Evolutionary conservation across 2,329 filamentous ascomycete genomes (phyloP).

Genomic region (Colletotrichum trifolii): DNA sequence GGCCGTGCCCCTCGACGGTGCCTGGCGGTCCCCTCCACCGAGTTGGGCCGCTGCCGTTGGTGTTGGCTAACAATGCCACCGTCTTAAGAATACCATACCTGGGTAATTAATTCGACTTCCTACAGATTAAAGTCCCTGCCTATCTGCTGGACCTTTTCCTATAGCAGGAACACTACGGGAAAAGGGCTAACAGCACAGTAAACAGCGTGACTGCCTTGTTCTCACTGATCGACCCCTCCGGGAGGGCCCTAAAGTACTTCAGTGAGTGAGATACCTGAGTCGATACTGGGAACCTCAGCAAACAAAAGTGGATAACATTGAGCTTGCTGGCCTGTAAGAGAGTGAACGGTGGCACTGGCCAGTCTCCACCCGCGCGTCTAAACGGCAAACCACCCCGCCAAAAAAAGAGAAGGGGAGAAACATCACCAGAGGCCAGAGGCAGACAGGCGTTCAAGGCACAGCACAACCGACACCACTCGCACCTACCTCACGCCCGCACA

Average conservation of each 20-base stretch:
- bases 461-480: slow-evolving; percentile 10
- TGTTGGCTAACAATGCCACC: too few species aligned
- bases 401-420: slow-evolving; percentile 32
- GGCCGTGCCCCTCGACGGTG: not conserved
- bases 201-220: too few species aligned
- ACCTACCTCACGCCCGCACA: not conserved
- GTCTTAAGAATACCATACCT: too few species aligned
- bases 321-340: slow-evolving; percentile 23
- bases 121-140: too few species aligned
- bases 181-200: too few species aligned
- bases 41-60: too few species aligned
- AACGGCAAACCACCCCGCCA: slow-evolving; percentile 33
- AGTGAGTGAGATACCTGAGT: too few species aligned
- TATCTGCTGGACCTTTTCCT: too few species aligned
- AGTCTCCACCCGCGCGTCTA: slow-evolving; percentile 28
- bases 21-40: not conserved
- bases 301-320: slow-evolving; percentile 20
- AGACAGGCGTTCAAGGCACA: not conserved
- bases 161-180: too few species aligned
- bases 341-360: slow-evolving; percentile 11
- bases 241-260: too few species aligned
- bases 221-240: too few species aligned
- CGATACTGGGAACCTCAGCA: not conserved
- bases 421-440: slow-evolving; percentile 31
- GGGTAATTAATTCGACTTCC: too few species aligned